These are phyloP conservation scores for Paecilomyces formosus DNA, from an alignment of 2,329 filamentous ascomycete species.

Conservation along the genomic window DNA sequence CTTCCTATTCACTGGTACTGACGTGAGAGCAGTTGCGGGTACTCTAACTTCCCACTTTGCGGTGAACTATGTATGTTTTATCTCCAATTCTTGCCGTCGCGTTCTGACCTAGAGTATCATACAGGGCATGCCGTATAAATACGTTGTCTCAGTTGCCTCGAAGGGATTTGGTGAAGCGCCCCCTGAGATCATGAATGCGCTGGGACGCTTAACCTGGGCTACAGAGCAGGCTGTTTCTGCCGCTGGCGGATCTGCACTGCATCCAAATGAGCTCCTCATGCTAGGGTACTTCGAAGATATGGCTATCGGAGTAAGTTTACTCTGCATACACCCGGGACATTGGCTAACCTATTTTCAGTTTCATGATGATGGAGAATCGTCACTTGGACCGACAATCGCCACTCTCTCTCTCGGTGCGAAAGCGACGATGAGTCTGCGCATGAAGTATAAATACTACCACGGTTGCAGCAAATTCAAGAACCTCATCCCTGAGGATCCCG, in stretches of 20 bases:
- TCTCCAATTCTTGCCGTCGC: not conserved
- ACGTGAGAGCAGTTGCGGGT: slow-evolving; percentile 19
- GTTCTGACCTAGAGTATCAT: slow-evolving; percentile 2
- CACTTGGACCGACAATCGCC: slow-evolving; percentile 49
- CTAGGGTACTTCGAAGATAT: slow-evolving; percentile 50
- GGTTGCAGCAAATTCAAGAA: slow-evolving; percentile 16
- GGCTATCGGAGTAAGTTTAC: slow-evolving; percentile 40
- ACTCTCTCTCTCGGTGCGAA: slow-evolving; percentile 47
- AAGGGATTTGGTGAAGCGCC: slow-evolving; percentile 36
- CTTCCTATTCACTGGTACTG: not conserved
- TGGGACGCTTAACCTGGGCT: slow-evolving; percentile 49
- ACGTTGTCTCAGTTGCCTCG: slow-evolving; percentile 44
- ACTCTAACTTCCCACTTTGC: slow-evolving; percentile 41
- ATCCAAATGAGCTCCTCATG: slow-evolving; percentile 51
- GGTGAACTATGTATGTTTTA: slow-evolving; percentile 39
- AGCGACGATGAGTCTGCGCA: slow-evolving; percentile 47
- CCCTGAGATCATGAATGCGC: slow-evolving; percentile 33
- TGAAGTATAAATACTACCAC: slow-evolving; percentile 45
- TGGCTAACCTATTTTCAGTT: slow-evolving; percentile 27
- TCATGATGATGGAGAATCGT: slow-evolving; percentile 53
- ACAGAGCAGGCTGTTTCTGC: slow-evolving; percentile 31
- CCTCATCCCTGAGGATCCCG: slow-evolving; percentile 19
- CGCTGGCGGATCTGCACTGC: slow-evolving; percentile 15
- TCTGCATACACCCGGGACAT: not conserved
- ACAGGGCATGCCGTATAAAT: slow-evolving; percentile 54